Conservation (phyloP, 495 filamentous ascomycete genomes). For the Penicillium taxi region DNA sequence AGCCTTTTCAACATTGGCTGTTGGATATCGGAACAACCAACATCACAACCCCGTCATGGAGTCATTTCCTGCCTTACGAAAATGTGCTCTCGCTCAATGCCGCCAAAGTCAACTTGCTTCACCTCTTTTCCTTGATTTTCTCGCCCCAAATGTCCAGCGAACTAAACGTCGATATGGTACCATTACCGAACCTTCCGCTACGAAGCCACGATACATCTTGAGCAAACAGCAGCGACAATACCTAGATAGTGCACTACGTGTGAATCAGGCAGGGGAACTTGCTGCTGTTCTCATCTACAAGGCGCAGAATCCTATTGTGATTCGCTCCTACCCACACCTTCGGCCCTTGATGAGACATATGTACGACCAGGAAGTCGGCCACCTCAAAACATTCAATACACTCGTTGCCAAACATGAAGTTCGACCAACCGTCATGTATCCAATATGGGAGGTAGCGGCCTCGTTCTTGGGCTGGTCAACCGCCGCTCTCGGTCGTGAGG, state of each 20-base stretch:
- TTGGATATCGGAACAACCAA: constrained; percentile 1
- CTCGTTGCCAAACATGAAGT: constrained; percentile 82
- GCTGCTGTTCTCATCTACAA: constrained; percentile 82
- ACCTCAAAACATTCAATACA: constrained; percentile 76
- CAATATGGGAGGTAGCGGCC: constrained; percentile 78
- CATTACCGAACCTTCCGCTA: constrained; percentile 14
- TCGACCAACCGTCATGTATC: constrained; percentile 89
- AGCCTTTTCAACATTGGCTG: constrained; percentile 3
- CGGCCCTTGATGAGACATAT: constrained; percentile 90
- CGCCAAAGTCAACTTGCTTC: constrained; percentile 9
- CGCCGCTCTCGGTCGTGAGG: constrained; percentile 82
- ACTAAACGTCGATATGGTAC: constrained; percentile 25
- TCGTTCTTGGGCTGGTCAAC: constrained; percentile 84
- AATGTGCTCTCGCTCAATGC: constrained; percentile 12
- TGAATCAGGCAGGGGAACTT: constrained; percentile 86
- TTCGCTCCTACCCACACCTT: constrained; percentile 73
- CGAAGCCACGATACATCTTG: constrained; percentile 53
- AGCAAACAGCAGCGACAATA: constrained; percentile 63
- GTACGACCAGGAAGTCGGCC: constrained; percentile 91
- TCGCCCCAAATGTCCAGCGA: constrained; percentile 29
- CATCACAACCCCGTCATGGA: constrained; percentile 10
- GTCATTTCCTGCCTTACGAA: constrained; percentile 14
- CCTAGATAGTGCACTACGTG: constrained; percentile 74
- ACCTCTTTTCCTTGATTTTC: constrained; percentile 35
- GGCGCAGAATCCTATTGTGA: constrained; percentile 67